phyloP scores from a whole-genome alignment of 352 stramenopile species.

The Globisporangium canariense region DNA sequence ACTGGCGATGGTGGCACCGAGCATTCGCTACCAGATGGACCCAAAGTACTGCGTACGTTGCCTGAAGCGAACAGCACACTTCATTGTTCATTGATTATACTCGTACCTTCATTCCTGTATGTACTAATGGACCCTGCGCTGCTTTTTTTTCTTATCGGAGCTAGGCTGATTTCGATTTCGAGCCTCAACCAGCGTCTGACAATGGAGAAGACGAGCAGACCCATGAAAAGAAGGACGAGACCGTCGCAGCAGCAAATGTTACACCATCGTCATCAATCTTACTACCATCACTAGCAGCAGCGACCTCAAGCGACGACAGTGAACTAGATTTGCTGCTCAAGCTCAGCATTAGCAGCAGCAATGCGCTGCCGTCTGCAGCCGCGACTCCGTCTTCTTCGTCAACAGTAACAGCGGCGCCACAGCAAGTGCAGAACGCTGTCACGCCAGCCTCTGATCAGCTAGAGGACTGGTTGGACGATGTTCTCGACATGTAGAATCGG shows the following conservation, averaged over 20 bases:
- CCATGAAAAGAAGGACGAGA: slow-evolving; percentile 7
- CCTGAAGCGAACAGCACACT: too few species aligned
- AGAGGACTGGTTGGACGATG: slow-evolving; percentile 71
- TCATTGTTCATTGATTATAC: too few species aligned
- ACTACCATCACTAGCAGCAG: not conserved
- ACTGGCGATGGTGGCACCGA: slow-evolving; percentile 38
- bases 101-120: too few species aligned
- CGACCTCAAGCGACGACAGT: slow-evolving; percentile 16
- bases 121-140: not conserved
- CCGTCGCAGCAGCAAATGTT: slow-evolving; percentile 3
- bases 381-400: slow-evolving; percentile 2
- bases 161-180: slow-evolving; percentile 41
- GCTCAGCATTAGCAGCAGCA: slow-evolving; percentile 37
- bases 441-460: slow-evolving; percentile 33
- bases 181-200: slow-evolving; percentile 18
- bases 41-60: slow-evolving; percentile 62
- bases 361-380: not conserved
- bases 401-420: slow-evolving; percentile 6
- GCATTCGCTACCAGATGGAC: slow-evolving; percentile 64
- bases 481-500: slow-evolving; percentile 40
- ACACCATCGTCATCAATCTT: not conserved
- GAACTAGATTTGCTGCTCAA: slow-evolving; percentile 45
- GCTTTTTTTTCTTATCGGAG: not conserved
- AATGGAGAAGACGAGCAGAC: slow-evolving; percentile 13
- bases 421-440: not conserved